phyloP scores from a whole-genome alignment of 2,329 filamentous ascomycete genomes.

The Reticulascus tulasneorum region DNA sequence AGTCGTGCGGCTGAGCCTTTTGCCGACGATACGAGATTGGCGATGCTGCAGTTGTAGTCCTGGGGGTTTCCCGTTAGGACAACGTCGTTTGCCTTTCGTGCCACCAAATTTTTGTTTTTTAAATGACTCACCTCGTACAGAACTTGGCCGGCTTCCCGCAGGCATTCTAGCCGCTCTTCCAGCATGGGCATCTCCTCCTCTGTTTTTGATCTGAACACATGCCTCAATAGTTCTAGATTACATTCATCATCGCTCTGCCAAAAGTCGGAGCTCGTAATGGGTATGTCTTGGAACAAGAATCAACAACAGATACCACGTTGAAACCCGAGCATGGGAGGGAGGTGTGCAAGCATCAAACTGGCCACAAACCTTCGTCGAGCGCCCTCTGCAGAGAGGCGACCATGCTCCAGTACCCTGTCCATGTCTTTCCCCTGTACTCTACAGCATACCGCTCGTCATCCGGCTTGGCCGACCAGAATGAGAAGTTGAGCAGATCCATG shows the following conservation, averaged over 20 bases:
- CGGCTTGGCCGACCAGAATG: conserved; percentile 78
- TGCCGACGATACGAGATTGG: conserved; percentile 69
- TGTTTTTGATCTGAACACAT: conserved; percentile 83
- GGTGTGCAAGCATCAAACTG: neutral
- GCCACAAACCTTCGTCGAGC: conserved; percentile 69
- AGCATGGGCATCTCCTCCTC: conserved; percentile 85
- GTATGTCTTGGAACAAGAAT: conserved; percentile 46
- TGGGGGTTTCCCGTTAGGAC: too few species aligned
- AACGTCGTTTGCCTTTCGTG: too few species aligned
- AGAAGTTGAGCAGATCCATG: conserved; percentile 96
- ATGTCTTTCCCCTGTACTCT: conserved; percentile 73
- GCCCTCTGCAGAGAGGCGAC: conserved; percentile 84
- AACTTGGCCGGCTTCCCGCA: conserved; percentile 78
- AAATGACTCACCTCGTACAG: conserved; percentile 68
- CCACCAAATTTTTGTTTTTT: neutral
- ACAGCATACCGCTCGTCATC: conserved; percentile 76
- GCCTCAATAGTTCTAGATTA: conserved; percentile 65
- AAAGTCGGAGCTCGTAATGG: conserved; percentile 83
- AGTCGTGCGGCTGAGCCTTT: conserved; percentile 76
- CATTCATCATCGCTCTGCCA: conserved; percentile 78
- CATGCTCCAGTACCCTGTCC: conserved; percentile 95
- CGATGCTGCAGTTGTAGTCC: conserved; percentile 70
- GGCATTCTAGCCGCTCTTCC: conserved; percentile 68
- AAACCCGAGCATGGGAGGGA: neutral
- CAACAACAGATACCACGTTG: conserved; percentile 14